These are phyloP conservation scores for Stenogyne calaminthoides DNA, from an alignment of 305 asterid species.

Conservation along the genomic window DNA sequence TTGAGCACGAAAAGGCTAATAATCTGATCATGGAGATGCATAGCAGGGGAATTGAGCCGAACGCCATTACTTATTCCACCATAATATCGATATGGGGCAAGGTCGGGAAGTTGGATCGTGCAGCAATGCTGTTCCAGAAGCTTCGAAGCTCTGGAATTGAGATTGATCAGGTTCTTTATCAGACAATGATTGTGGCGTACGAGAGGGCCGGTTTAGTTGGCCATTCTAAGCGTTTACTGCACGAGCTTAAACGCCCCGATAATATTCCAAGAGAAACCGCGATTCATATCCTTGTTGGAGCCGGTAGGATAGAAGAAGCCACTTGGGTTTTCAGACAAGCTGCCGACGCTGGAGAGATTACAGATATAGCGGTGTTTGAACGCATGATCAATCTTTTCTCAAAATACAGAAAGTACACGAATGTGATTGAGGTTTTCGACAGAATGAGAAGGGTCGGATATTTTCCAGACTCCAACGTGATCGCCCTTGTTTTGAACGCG, in stretches of 20 bases:
- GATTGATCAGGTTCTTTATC: conserved; percentile 88
- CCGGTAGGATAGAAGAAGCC: conserved; percentile 92
- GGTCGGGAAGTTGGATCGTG: conserved; percentile 81
- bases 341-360: conserved; percentile 71
- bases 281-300: conserved; percentile 69
- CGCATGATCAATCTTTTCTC: conserved; percentile 75
- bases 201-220: conserved; percentile 90
- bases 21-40: conserved; percentile 92
- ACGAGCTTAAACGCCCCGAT: conserved; percentile 80
- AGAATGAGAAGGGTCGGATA: conserved; percentile 71
- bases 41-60: conserved; percentile 72
- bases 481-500: conserved; percentile 72
- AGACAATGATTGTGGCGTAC: conserved; percentile 88
- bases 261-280: conserved; percentile 89
- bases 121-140: conserved; percentile 86
- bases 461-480: conserved; percentile 63
- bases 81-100: conserved; percentile 92
- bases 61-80: conserved; percentile 79
- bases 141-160: conserved; percentile 75
- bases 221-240: conserved; percentile 76
- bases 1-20: conserved; percentile 91
- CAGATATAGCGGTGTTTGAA: conserved; percentile 63
- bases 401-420: conserved; percentile 57
- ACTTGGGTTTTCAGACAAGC: conserved; percentile 93
- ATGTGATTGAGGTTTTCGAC: conserved; percentile 77